Evolutionary conservation across 805 yeast species (phyloP).

Genomic region (Candida vaughaniae): DNA sequence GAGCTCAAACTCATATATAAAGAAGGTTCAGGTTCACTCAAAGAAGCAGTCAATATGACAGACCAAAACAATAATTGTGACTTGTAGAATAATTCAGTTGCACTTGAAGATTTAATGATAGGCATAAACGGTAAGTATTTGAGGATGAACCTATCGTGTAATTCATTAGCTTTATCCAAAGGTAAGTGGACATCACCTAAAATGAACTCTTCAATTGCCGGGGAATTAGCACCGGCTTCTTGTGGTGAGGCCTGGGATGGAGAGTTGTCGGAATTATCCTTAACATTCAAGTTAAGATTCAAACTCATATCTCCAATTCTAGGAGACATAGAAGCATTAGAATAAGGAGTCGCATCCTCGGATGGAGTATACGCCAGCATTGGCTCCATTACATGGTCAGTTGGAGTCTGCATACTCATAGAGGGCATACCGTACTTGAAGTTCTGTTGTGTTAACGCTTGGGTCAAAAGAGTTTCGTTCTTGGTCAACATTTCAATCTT

Average conservation of each 20-base stretch:
- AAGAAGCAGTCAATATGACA: constrained; percentile 79
- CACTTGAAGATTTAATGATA: constrained; percentile 66
- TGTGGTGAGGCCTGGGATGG: constrained; percentile 16
- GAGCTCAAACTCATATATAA: constrained; percentile 73
- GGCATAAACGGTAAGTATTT: constrained; percentile 78
- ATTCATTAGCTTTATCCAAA: constrained; percentile 62
- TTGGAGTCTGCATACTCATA: not conserved
- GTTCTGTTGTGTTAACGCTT: constrained; percentile 53
- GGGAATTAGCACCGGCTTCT: constrained; percentile 6
- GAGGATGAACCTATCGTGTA: constrained; percentile 67
- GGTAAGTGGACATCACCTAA: constrained; percentile 75
- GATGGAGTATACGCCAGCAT: constrained; percentile 3
- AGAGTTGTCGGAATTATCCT: constrained; percentile 28
- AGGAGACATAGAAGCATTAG: constrained; percentile 6
- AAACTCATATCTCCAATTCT: constrained; percentile 5
- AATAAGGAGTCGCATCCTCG: constrained; percentile 8
- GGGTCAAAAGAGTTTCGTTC: constrained; percentile 67
- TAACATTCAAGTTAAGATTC: constrained; percentile 5
- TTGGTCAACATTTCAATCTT: constrained; percentile 63
- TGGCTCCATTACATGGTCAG: not conserved
- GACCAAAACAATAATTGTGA: constrained; percentile 90
- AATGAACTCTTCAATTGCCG: constrained; percentile 56
- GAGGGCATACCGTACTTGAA: constrained; percentile 5
- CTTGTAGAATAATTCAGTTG: constrained; percentile 76
- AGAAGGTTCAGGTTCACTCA: constrained; percentile 85